A percentile compares a stretch with the other conserved stretches of the same genome.
These are phyloP conservation scores for Blastocystis sp. DNA, from an alignment of 352 stramenopile genomes.

Conservation along the genomic window DNA sequence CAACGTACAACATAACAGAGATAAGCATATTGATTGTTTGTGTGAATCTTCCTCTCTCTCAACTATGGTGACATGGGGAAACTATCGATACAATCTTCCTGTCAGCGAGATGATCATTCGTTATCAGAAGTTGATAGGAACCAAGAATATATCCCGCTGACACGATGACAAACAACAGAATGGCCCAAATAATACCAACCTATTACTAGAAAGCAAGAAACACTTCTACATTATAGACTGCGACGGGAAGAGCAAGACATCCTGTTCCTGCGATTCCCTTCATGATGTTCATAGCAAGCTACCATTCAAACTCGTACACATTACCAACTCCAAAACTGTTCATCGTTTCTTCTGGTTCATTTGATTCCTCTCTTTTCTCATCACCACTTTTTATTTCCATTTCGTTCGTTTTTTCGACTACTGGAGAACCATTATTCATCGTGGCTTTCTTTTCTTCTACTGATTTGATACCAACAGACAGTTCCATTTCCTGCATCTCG, in stretches of 20 bases:
- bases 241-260: not conserved
- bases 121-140: not conserved
- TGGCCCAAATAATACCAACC: not conserved
- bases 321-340: not conserved
- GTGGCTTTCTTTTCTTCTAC: not conserved
- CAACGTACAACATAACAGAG: not conserved
- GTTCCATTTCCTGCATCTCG: not conserved
- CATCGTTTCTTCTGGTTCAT: not conserved
- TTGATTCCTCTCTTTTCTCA: not conserved
- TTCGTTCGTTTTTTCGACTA: not conserved
- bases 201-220: not conserved
- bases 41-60: not conserved
- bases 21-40: constrained; percentile 5
- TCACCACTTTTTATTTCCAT: not conserved
- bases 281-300: constrained; percentile 33
- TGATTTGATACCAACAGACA: not conserved
- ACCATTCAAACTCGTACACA: not conserved
- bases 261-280: constrained; percentile 1
- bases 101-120: not conserved
- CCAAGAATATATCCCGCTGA: not conserved
- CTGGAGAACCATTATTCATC: not conserved
- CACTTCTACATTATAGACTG: not conserved
- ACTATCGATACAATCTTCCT: not conserved
- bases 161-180: not conserved
- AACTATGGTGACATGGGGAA: not conserved